Percentiles rank a stretch among this genome's conserved stretches.
These are phyloP conservation scores for Corymbia citriodora DNA, from an alignment of 441 rosid species.

Conservation along the genomic window DNA sequence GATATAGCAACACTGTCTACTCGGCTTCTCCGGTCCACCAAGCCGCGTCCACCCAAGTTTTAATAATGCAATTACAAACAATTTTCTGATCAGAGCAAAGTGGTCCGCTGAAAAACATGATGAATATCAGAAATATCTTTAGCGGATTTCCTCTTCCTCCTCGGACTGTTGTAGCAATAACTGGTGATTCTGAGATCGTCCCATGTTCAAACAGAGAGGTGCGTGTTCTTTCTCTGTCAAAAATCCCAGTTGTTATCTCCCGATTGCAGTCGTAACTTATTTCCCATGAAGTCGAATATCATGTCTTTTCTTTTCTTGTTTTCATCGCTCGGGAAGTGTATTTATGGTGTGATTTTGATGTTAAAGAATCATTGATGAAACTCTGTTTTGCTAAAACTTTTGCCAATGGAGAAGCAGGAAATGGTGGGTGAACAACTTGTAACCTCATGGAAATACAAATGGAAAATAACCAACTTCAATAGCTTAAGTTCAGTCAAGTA, in stretches of 20 bases:
- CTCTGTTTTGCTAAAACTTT: neutral
- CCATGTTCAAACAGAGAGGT: neutral
- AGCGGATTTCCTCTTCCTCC: neutral
- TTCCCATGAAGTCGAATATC: neutral
- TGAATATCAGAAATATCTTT: neutral
- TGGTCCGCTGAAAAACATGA: neutral
- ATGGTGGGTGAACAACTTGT: neutral
- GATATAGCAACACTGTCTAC: neutral
- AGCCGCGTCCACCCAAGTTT: neutral
- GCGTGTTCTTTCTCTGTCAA: neutral
- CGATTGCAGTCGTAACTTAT: neutral
- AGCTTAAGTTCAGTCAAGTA: neutral
- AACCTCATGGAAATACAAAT: neutral
- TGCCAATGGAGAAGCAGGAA: neutral
- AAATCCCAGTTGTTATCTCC: neutral
- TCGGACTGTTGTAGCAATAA: neutral
- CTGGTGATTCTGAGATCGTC: neutral
- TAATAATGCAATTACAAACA: neutral
- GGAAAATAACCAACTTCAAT: neutral
- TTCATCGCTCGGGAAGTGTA: neutral
- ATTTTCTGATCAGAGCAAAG: neutral
- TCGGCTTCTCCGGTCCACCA: neutral
- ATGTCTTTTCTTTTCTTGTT: neutral
- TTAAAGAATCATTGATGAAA: neutral
- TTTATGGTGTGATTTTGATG: neutral